Evolutionary conservation across 2,329 filamentous ascomycete genomes (phyloP), one percentile per base, ranked within the genome.

Genomic region (Bipolaris cookei): DNA sequence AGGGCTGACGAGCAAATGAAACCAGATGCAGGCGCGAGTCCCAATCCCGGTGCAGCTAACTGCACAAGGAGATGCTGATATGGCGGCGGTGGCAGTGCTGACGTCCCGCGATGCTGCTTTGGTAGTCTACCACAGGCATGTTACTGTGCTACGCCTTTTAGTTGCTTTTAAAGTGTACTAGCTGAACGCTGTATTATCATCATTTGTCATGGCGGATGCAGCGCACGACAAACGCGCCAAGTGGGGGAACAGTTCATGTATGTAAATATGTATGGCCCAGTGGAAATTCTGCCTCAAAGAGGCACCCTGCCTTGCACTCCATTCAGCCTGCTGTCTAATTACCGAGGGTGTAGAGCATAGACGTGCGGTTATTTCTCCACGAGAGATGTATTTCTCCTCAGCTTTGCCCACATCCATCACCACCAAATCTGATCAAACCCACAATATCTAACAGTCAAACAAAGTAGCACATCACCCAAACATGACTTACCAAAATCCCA

Each of bases 71-170:
- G 59, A 56, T 69, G 67, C 68, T 68, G 58, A 65, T 64, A 57
- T 64, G 56, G 63, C 62, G 61, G 69, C 65, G 62, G 71, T 73
- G 71, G 71, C 71, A 71, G 71, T 74, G 54, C 54, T 46, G 48
- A 66, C 69, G 58, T 47, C 51, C 38, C 48, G 44, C 51, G 25
- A 49, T 37, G 20, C 50, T 56, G 53, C 21, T 51, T 60, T 49
- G 35, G 46, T 38, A 25, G 45, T 44, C 41, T 21, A 28, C 46
- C 34, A 44, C 43, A 52, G 10, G 18, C 58, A 52, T 58, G 46
- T 51, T 46, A 44, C 45, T 32, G 54, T 49, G 46, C 48, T 42
- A 61, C 41, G 54, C 45, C 44, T 21, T 53, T 42, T 28, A 44
- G 43, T 23, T 28, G 23, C 23, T 21, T 41, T 20, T 18, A 30